Evolutionary conservation across 805 yeast genomes (phyloP).

Genomic region (Vanderwaltozyma verrucispora): DNA sequence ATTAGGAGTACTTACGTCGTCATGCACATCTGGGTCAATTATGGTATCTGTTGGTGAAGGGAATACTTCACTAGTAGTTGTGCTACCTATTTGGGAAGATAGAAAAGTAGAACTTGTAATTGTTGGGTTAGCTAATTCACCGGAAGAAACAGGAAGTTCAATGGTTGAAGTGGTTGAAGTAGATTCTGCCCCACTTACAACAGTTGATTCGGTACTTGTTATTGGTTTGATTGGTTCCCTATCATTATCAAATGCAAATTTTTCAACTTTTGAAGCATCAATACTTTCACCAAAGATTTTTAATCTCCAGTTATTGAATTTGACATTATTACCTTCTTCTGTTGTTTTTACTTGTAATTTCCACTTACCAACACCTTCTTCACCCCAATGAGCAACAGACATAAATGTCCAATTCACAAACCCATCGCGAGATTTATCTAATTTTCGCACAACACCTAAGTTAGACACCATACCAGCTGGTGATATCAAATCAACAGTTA

Average conservation of each 20-base stretch:
- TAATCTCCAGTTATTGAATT: slow-evolving; percentile 61
- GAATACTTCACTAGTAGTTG: background rate
- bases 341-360: slow-evolving; percentile 48
- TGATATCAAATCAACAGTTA: slow-evolving; percentile 53
- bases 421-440: slow-evolving; percentile 49
- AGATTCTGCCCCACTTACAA: too few relatives aligned
- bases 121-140: too few relatives aligned
- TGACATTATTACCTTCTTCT: slow-evolving; percentile 29
- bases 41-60: background rate
- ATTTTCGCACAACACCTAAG: slow-evolving; percentile 55
- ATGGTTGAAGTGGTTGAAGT: slow-evolving; percentile 4
- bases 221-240: slow-evolving; percentile 18
- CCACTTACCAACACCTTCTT: slow-evolving; percentile 85
- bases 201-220: background rate
- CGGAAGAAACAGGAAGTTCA: background rate
- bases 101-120: too few relatives aligned
- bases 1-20: slow-evolving; percentile 17
- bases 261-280: slow-evolving; percentile 52
- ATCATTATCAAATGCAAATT: slow-evolving; percentile 37
- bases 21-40: slow-evolving; percentile 9
- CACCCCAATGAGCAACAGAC: slow-evolving; percentile 99
- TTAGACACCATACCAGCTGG: slow-evolving; percentile 69
- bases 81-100: too few relatives aligned
- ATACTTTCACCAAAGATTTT: slow-evolving; percentile 72
- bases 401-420: slow-evolving; percentile 82